Conservation (phyloP, 1,139 yeast genomes). For the Saccharomyces pastorianus region DNA sequence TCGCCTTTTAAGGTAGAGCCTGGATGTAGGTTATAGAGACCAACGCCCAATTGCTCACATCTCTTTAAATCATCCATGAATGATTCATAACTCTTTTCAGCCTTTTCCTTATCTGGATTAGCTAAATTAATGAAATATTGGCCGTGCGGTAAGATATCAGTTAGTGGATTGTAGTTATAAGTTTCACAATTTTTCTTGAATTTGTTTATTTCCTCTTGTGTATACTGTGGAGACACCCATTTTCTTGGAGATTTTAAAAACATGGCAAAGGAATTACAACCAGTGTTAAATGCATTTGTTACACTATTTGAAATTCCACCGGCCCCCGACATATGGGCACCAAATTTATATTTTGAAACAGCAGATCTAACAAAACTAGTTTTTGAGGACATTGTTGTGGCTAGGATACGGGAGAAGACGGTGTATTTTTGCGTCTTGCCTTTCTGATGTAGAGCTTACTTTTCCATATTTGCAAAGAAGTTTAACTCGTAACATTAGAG, state of each 20-base stretch:
- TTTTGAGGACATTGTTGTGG: slow-evolving; percentile 8
- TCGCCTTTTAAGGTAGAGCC: slow-evolving; percentile 80
- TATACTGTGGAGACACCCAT: slow-evolving; percentile 79
- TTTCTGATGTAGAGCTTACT: background rate
- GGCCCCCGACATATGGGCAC: slow-evolving; percentile 70
- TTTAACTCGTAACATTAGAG: background rate
- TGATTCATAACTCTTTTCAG: slow-evolving; percentile 65
- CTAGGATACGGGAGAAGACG: background rate
- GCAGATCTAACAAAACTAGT: slow-evolving; percentile 29
- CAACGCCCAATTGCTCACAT: slow-evolving; percentile 79
- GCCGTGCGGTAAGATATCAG: slow-evolving; percentile 87
- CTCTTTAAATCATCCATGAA: slow-evolving; percentile 78
- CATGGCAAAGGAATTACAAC: slow-evolving; percentile 81
- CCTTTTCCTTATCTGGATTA: slow-evolving; percentile 78
- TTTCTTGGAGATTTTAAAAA: slow-evolving; percentile 84
- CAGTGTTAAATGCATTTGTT: slow-evolving; percentile 63
- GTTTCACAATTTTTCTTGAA: slow-evolving; percentile 57
- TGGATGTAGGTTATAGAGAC: slow-evolving; percentile 88
- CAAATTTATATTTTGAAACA: slow-evolving; percentile 46
- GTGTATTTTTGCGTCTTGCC: background rate
- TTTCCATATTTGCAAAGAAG: background rate
- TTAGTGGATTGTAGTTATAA: slow-evolving; percentile 60
- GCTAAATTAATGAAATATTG: slow-evolving; percentile 88
- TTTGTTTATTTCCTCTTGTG: slow-evolving; percentile 53
- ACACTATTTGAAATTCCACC: slow-evolving; percentile 75